phyloP scores from a whole-genome alignment of 2,329 filamentous ascomycete species.

The Fonsecaea nubica region DNA sequence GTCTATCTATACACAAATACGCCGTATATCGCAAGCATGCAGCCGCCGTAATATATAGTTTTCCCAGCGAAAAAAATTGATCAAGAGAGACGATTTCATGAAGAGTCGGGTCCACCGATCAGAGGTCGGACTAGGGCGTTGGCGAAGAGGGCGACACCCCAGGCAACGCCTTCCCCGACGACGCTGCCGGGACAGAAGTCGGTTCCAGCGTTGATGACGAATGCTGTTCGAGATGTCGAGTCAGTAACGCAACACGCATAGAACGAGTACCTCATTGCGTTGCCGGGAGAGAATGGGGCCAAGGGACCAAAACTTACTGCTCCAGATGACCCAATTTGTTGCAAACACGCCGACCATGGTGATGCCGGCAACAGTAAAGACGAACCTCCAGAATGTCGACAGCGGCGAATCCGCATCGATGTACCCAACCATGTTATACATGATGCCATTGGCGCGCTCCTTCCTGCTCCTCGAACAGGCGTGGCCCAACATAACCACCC shows the following conservation, averaged over 20 bases:
- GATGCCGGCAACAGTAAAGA: constrained; percentile 5
- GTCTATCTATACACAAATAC: too few relatives aligned
- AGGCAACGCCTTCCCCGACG: constrained; percentile 7
- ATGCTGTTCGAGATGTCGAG: background rate
- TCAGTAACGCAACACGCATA: background rate
- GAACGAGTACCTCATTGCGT: background rate
- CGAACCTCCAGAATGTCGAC: constrained; percentile 9
- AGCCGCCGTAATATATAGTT: too few relatives aligned
- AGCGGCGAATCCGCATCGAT: background rate
- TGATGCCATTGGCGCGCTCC: background rate
- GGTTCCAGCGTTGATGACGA: constrained; percentile 11
- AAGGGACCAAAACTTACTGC: constrained; percentile 1
- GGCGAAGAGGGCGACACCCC: constrained; percentile 14
- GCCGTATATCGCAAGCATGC: too few relatives aligned
- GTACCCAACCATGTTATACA: background rate
- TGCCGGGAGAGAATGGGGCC: too few relatives aligned
- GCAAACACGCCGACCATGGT: constrained; percentile 11
- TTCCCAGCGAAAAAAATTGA: background rate
- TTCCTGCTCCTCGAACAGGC: constrained; percentile 3
- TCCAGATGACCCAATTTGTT: constrained; percentile 16
- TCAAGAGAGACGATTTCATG: background rate
- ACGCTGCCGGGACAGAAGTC: constrained; percentile 17
- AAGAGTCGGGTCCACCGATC: constrained; percentile 1
- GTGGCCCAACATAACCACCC: constrained; percentile 12
- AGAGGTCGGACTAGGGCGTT: constrained; percentile 9